Percentiles rank a stretch among this genome's conserved stretches.
phyloP scores from a whole-genome alignment of 225 moss, liverwort and hornwort species.

The Rhytidiadelphus loreus region DNA sequence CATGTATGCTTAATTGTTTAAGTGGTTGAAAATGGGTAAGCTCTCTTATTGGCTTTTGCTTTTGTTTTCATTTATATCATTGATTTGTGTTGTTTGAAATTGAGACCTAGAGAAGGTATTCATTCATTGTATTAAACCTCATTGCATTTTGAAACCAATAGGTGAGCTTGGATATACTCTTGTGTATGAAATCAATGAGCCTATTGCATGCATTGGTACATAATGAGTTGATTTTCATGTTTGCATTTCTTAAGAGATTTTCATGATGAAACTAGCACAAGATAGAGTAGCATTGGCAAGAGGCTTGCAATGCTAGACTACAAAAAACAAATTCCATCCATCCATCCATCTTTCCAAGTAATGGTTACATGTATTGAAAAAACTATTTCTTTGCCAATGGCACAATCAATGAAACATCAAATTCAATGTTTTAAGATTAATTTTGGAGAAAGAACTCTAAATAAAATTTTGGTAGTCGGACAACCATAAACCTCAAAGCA shows the following conservation, averaged over 20 bases:
- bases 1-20: too few species aligned
- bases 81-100: not conserved
- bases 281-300: rapidly evolving
- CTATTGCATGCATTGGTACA: not conserved
- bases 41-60: rapidly evolving
- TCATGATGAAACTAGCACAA: not conserved
- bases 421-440: not conserved
- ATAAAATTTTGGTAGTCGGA: rapidly evolving
- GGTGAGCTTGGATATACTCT: not conserved
- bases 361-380: not conserved
- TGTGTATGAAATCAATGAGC: not conserved
- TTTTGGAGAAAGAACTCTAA: too few species aligned
- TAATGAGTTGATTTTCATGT: not conserved
- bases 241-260: not conserved
- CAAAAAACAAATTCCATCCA: not conserved
- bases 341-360: not conserved
- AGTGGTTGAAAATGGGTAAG: too few species aligned
- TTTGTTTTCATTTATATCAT: not conserved
- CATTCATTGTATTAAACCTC: not conserved
- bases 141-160: not conserved
- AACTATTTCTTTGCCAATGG: not conserved
- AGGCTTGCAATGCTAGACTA: not conserved
- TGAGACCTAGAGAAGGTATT: not conserved
- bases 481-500: not conserved
- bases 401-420: not conserved